These are phyloP conservation scores for Rhodotorula sp. DNA, from an alignment of 1,284 basidiomycete genomes.

Conservation along the genomic window DNA sequence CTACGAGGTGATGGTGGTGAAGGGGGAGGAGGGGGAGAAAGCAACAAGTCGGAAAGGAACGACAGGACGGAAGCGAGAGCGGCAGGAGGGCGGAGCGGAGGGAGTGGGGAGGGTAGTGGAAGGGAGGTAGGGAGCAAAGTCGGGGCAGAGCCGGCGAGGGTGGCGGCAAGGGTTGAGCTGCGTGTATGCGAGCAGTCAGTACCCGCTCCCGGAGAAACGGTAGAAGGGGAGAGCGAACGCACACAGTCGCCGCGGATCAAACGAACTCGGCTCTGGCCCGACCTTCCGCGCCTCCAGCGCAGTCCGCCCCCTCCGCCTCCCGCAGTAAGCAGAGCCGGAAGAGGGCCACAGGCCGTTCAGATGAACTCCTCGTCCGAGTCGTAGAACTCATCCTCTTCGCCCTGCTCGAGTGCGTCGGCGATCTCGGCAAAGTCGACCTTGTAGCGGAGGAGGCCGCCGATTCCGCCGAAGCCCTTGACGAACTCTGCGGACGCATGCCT, in stretches of 20 bases:
- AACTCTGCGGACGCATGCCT: conserved; percentile 60
- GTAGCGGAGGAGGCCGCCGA: conserved; percentile 91
- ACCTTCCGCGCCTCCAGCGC: not conserved
- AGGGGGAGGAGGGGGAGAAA: not conserved
- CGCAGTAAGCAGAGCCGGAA: conserved; percentile 6
- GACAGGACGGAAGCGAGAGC: not conserved
- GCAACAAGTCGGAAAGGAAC: not conserved
- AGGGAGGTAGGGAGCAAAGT: not conserved
- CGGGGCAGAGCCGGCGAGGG: not conserved
- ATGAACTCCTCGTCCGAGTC: conserved; percentile 19
- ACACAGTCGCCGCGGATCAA: not conserved
- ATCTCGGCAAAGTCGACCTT: conserved; percentile 86
- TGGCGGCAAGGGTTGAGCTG: not conserved
- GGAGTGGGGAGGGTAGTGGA: not conserved
- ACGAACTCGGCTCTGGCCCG: not conserved
- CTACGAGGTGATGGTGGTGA: not conserved
- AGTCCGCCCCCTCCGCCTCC: conserved; percentile 5
- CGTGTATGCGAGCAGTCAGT: no score
- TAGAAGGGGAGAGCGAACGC: not conserved
- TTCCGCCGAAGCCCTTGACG: conserved; percentile 97
- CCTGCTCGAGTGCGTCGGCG: conserved; percentile 46
- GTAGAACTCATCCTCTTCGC: conserved; percentile 31
- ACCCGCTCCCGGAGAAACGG: no score
- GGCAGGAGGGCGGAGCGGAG: not conserved
- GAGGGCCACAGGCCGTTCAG: conserved; percentile 8